Evolutionary conservation across 2,329 filamentous ascomycete genomes (phyloP).

Genomic region (Ophiostoma quercus): DNA sequence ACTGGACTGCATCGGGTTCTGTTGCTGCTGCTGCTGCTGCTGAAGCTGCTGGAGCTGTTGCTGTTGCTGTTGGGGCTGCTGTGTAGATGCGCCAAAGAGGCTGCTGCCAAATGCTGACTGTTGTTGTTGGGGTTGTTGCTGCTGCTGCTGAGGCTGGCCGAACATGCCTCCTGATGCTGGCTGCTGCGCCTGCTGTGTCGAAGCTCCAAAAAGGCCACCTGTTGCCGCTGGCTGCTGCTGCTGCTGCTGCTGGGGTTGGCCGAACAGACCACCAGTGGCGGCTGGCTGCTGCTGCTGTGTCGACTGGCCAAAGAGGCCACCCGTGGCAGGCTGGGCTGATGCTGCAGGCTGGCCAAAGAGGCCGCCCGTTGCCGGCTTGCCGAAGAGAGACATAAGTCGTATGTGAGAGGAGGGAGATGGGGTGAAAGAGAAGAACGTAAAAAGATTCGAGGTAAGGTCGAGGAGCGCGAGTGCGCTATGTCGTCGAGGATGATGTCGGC

Average conservation of each 20-base stretch:
- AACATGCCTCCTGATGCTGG: neutral
- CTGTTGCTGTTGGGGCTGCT: slow-evolving; percentile 22
- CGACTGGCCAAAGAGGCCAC: slow-evolving; percentile 22
- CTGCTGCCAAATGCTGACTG: slow-evolving; percentile 25
- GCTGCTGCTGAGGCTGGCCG: slow-evolving; percentile 26
- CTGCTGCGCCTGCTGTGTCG: slow-evolving; percentile 33
- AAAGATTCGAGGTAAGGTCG: neutral
- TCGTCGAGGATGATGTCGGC: neutral
- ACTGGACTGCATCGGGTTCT: slow-evolving; percentile 37
- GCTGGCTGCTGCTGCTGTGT: slow-evolving; percentile 23
- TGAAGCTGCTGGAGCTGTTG: slow-evolving; percentile 2
- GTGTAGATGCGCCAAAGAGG: slow-evolving; percentile 19
- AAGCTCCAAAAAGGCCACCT: slow-evolving; percentile 19
- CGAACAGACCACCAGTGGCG: slow-evolving; percentile 29
- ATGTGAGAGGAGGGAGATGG: neutral
- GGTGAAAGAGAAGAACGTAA: neutral
- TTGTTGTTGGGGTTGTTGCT: slow-evolving; percentile 32
- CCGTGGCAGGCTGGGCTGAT: slow-evolving; percentile 11
- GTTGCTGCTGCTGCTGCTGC: slow-evolving; percentile 34
- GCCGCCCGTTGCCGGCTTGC: slow-evolving; percentile 24
- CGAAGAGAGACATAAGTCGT: slow-evolving; percentile 28
- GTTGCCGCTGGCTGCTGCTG: slow-evolving; percentile 8
- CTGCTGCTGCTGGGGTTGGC: slow-evolving; percentile 17
- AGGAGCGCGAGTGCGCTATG: slow-evolving; percentile 2
- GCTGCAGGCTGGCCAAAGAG: slow-evolving; percentile 22